A percentile compares a stretch with the other conserved stretches of the same genome.
These are phyloP conservation scores for Trichoderma aggressivum DNA, from an alignment of 2,329 filamentous ascomycete genomes.

Conservation along the genomic window DNA sequence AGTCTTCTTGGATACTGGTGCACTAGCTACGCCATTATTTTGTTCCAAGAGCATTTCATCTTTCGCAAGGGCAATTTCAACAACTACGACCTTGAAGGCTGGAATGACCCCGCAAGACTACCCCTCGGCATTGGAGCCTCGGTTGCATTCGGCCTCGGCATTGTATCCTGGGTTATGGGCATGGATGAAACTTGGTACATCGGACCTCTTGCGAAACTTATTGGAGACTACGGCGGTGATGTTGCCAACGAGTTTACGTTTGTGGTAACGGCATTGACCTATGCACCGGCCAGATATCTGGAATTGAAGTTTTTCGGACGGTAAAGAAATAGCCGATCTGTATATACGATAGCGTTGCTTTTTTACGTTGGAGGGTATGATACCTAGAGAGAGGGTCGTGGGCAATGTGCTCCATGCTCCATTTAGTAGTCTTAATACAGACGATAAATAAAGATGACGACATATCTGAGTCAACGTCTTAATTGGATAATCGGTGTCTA, in stretches of 20 bases:
- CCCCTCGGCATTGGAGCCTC: constrained; percentile 43
- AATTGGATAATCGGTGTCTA: background rate
- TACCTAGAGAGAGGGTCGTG: background rate
- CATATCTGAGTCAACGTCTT: background rate
- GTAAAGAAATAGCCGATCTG: background rate
- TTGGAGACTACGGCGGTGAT: constrained; percentile 59
- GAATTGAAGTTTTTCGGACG: constrained; percentile 33
- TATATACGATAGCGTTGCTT: background rate
- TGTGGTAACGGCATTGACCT: constrained; percentile 40
- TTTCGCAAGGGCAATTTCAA: constrained; percentile 41
- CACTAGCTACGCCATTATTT: constrained; percentile 40
- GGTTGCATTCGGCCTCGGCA: constrained; percentile 40
- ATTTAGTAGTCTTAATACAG: background rate
- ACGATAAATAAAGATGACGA: background rate
- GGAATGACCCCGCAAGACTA: constrained; percentile 42
- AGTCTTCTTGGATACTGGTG: constrained; percentile 46
- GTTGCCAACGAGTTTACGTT: constrained; percentile 44
- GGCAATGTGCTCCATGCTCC: background rate
- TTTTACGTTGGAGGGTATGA: background rate
- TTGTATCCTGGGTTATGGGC: constrained; percentile 48
- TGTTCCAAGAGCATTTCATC: constrained; percentile 42
- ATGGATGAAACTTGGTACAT: constrained; percentile 57
- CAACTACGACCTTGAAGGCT: constrained; percentile 42
- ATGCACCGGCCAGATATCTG: constrained; percentile 40
- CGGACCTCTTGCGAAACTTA: constrained; percentile 51